Conservation (phyloP, 495 filamentous ascomycete species). For the Penicillium canariense region DNA sequence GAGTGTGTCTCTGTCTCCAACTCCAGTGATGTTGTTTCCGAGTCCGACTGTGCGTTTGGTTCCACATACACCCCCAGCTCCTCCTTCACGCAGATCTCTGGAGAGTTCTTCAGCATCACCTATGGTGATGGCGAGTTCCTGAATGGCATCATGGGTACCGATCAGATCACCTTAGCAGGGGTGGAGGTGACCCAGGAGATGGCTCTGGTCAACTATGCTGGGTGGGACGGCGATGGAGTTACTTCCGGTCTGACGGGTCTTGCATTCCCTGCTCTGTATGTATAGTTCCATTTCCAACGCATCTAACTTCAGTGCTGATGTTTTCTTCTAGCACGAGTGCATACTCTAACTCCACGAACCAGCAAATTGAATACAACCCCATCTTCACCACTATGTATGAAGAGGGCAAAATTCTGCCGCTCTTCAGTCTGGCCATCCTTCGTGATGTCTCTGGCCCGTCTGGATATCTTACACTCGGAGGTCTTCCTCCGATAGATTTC, state of each 20-base stretch:
- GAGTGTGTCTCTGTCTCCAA: constrained; percentile 38
- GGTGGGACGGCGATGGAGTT: constrained; percentile 45
- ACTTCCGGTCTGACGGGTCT: constrained; percentile 55
- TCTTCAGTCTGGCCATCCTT: constrained; percentile 48
- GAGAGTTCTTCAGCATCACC: constrained; percentile 54
- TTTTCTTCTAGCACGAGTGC: constrained; percentile 36
- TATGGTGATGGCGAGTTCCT: constrained; percentile 55
- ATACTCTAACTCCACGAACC: constrained; percentile 27
- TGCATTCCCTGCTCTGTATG: constrained; percentile 48
- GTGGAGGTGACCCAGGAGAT: constrained; percentile 53
- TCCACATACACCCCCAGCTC: constrained; percentile 35
- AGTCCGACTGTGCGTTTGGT: constrained; percentile 49
- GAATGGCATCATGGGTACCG: constrained; percentile 52
- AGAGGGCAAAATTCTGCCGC: constrained; percentile 46
- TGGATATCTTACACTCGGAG: constrained; percentile 52
- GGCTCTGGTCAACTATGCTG: constrained; percentile 46
- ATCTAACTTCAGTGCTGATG: background rate
- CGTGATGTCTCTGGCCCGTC: constrained; percentile 26
- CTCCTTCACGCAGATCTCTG: constrained; percentile 40
- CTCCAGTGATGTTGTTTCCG: constrained; percentile 17
- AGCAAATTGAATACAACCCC: constrained; percentile 47
- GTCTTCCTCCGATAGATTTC: constrained; percentile 41
- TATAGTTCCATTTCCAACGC: background rate
- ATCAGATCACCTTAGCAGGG: constrained; percentile 52
- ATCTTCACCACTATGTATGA: constrained; percentile 58